Evolutionary conservation across 306 rosid species (phyloP), one percentile per base, ranked within the genome.

Genomic region (Abrus precatorius): DNA sequence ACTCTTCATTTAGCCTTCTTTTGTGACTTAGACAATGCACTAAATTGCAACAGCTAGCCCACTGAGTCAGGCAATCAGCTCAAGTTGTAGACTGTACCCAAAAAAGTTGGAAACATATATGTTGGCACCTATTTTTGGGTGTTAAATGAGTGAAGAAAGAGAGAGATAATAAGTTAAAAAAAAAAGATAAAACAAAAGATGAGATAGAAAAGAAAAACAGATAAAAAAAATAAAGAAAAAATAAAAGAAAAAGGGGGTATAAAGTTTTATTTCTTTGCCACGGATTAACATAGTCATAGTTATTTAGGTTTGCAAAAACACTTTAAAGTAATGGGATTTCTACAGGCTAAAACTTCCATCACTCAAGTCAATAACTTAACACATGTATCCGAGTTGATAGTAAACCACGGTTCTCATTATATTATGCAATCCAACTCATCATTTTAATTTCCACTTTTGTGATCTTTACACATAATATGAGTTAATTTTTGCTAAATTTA

Each of bases 391-490:
- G 55, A 79, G 49, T 55, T 80, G 72, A 82, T 53, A 41, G 34
- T 66, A 64, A 55, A 52, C 41, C 80, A 55, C 80, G 86, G 76
- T 80, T 83, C 76, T 85, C 87, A 81, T 85, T 29, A 79, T 82
- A 85, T 64, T 84, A 78, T 85, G 84, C 81, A 79, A 87, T 84
- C 86, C 89, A 75, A 85, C 90, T 80, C 85, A 77, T 87, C 69
- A 82, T 76, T 53, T 60, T 43, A 80, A 69, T 74, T 68, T 52
- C 88, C 67, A 87, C 94, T 88, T 84, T 79, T 59, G 47, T 59
- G 45, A 69, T 72, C 93, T 90, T 91, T 87, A 85, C 92, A 87
- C 88, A 86, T 90, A 83, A 80, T 60, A 53, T 36, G 69, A 41
- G 53, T 89, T 86, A 80, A 81, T 82, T 90, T 76, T 89, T 86